Evolutionary conservation across 345 rosid genomes (phyloP).

Genomic region (Bretschneidera sinensis): DNA sequence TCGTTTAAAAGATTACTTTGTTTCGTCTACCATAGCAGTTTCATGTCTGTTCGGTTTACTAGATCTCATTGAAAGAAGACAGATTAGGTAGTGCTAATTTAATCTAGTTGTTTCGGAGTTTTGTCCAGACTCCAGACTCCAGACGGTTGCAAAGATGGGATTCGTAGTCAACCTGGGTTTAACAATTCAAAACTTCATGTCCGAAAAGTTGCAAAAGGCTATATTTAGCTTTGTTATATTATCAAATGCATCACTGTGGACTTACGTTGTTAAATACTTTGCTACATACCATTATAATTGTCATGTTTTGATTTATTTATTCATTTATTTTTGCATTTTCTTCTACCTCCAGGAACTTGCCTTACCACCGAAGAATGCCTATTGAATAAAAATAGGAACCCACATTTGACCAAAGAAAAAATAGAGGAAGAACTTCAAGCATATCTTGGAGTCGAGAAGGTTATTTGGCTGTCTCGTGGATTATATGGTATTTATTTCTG

Average conservation of each 20-base stretch:
- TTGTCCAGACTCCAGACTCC: too few species aligned
- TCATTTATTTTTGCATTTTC: background rate
- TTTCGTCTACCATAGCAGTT: too few species aligned
- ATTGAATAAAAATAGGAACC: constrained; percentile 78
- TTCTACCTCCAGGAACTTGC: constrained; percentile 62
- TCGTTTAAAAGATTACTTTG: too few species aligned
- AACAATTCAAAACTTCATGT: too few species aligned
- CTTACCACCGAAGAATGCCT: constrained; percentile 95
- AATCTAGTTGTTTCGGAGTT: too few species aligned
- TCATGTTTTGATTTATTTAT: constrained; percentile 7
- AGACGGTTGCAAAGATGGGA: background rate
- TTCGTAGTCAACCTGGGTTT: background rate
- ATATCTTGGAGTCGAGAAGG: constrained; percentile 62
- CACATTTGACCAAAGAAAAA: constrained; percentile 62
- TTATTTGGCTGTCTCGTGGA: constrained; percentile 88
- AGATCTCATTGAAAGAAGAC: too few species aligned
- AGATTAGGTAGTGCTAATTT: too few species aligned
- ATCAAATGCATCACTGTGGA: background rate
- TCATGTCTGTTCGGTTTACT: too few species aligned
- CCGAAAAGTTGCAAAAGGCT: background rate
- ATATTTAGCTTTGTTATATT: background rate
- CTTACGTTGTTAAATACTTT: too few species aligned
- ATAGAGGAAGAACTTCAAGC: constrained; percentile 74
- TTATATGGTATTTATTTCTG: constrained; percentile 48
- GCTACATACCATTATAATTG: background rate